Percentiles rank a stretch among this genome's conserved stretches.
Conservation (phyloP, 352 stramenopile species). For the Nothophytophthora sp. region DNA sequence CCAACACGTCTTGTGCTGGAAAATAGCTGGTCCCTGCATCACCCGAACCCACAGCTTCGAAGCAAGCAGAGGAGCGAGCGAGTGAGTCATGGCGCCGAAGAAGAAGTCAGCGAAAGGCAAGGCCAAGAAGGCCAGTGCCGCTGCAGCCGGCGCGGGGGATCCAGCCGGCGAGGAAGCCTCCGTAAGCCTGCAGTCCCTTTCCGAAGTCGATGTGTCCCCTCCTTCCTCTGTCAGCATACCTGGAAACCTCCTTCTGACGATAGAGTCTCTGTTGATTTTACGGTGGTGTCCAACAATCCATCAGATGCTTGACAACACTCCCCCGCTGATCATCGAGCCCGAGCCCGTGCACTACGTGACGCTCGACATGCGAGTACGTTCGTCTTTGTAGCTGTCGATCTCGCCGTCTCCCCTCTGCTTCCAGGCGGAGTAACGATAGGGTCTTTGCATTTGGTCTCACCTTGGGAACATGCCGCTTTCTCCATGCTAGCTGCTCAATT, state of each 20-base stretch:
- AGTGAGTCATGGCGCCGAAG: slow-evolving; percentile 33
- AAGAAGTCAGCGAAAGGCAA: slow-evolving; percentile 46
- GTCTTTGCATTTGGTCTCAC: too few species aligned
- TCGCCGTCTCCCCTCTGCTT: neutral
- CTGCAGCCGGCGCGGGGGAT: slow-evolving; percentile 12
- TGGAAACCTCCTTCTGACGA: neutral
- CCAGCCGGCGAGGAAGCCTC: slow-evolving; percentile 8
- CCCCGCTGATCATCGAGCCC: slow-evolving; percentile 35
- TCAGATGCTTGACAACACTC: slow-evolving; percentile 34
- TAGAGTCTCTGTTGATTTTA: neutral
- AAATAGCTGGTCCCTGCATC: too few species aligned
- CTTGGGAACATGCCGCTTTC: too few species aligned
- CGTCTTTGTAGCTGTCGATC: neutral
- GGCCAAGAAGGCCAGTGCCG: slow-evolving; percentile 20
- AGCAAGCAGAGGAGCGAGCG: too few species aligned
- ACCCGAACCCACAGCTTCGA: too few species aligned
- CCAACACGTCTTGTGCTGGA: too few species aligned
- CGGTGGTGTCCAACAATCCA: neutral
- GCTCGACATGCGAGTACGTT: slow-evolving; percentile 51
- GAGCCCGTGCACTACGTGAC: slow-evolving; percentile 51
- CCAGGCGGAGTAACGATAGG: too few species aligned
- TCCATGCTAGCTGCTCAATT: slow-evolving; percentile 48
- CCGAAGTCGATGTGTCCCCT: too few species aligned
- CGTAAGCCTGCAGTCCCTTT: too few species aligned
- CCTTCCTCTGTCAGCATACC: too few species aligned